Percentiles rank a stretch among this genome's conserved stretches.
These are phyloP conservation scores for Exsudoporus frostii DNA, from an alignment of 768 basidiomycete species.

Conservation along the genomic window DNA sequence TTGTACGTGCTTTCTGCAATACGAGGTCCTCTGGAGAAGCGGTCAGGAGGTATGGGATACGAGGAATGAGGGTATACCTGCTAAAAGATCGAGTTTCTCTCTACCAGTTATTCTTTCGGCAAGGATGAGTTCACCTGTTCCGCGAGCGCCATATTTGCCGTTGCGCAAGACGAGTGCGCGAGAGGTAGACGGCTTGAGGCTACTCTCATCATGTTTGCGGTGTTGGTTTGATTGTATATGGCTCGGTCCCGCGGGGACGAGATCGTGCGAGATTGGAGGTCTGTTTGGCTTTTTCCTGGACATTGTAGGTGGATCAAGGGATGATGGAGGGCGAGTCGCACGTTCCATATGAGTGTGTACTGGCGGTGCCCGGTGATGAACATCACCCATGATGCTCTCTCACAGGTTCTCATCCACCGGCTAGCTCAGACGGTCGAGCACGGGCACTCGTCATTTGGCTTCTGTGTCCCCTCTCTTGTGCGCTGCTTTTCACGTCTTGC, in stretches of 20 bases:
- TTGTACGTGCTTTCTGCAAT: slow-evolving; percentile 47
- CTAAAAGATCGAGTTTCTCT: slow-evolving; percentile 77
- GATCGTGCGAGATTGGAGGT: slow-evolving; percentile 34
- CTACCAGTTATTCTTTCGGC: slow-evolving; percentile 63
- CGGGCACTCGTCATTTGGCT: too few species aligned
- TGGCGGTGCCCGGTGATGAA: not conserved
- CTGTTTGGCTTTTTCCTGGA: slow-evolving; percentile 33
- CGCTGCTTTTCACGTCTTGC: too few species aligned
- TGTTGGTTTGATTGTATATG: slow-evolving; percentile 39
- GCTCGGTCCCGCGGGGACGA: slow-evolving; percentile 55
- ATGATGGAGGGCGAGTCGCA: not conserved
- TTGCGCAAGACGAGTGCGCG: slow-evolving; percentile 73
- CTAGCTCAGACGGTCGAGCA: too few species aligned
- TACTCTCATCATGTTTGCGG: slow-evolving; percentile 46
- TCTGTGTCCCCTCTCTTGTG: not conserved
- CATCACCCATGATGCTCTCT: not conserved
- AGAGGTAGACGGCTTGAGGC: slow-evolving; percentile 60
- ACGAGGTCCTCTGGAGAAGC: slow-evolving; percentile 60
- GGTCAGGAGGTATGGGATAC: not conserved
- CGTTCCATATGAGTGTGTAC: not conserved
- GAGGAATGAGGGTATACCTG: slow-evolving; percentile 44
- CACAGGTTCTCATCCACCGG: not conserved
- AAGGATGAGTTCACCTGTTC: slow-evolving; percentile 63
- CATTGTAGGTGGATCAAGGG: slow-evolving; percentile 6
- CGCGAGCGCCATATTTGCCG: slow-evolving; percentile 68